Evolutionary conservation across 2,329 filamentous ascomycete genomes (phyloP), one percentile per base, ranked within the genome.

Genomic region (Rhinocladiella similis): DNA sequence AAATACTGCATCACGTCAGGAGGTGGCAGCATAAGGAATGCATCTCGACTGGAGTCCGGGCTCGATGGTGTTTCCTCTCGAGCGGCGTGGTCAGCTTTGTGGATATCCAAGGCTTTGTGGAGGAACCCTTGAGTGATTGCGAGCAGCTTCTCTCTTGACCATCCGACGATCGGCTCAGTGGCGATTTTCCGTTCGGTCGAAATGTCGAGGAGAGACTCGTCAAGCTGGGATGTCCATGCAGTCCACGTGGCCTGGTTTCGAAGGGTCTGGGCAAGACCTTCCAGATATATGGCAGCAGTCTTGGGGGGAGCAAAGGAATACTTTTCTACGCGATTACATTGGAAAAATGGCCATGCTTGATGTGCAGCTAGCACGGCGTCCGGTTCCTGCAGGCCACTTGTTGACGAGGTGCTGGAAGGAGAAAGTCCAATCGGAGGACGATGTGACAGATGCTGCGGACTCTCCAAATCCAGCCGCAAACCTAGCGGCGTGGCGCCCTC

Each of bases 61-160:
- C 29, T 72, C 46, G 58, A 60, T 57, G 53, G 65, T 18, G 48
- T 63, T 18, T 59, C 61, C 22, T 63, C 59, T 52, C 57, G 49
- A 46, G 42, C 55, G 33, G 47, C 49, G 78, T 46, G 81, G 80
- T 59, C 56, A 25, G 54, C 60, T 48, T 65, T 63, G 68, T 89
- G 86, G 42, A 86, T 87, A 13, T 88, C 84, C 2, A 89, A 77
- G 1, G 87, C 87, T 65, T 87, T 89, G 70, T 88, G 84, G 7
- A 89, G 73, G 67, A 88, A 89, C 41, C 78, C 83, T 68, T 89
- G 86, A 0, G 85, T 88, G 59, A 89, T 88, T 47, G 85, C 86
- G n/a, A 88, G 78, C 65, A 89, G 81, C 67, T 84, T 85, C 68
- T 90, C 87, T 29, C 86, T 79, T 2, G 85, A 85, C 43, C 79